Evolutionary conservation across 441 rosid species (phyloP).

Genomic region (Arabidopsis lyrata): DNA sequence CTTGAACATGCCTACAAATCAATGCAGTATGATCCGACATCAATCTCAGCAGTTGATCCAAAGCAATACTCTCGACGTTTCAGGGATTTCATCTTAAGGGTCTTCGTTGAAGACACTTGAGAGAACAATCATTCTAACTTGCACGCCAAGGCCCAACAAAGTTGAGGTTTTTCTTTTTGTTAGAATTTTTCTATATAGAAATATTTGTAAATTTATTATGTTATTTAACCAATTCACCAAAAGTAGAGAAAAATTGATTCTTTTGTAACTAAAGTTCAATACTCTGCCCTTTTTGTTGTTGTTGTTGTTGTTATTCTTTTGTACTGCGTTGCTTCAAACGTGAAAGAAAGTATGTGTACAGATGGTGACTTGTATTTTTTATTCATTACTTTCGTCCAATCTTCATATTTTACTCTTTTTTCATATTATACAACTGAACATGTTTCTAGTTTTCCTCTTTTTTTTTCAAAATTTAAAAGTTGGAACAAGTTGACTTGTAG

Average conservation of each 20-base stretch:
- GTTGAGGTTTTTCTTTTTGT: slow-evolving; percentile 43
- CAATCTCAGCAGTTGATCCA: slow-evolving; percentile 98
- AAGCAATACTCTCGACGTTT: slow-evolving; percentile 92
- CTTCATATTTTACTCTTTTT: not conserved
- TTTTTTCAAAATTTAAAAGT: not conserved
- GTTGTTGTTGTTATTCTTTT: slow-evolving; percentile 11
- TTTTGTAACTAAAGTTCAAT: slow-evolving; percentile 40
- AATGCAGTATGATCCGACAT: slow-evolving; percentile 92
- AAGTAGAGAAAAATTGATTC: slow-evolving; percentile 33
- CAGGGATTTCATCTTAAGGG: slow-evolving; percentile 85
- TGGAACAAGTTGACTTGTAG: slow-evolving; percentile 27
- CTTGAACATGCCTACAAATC: slow-evolving; percentile 98
- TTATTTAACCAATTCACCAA: slow-evolving; percentile 37
- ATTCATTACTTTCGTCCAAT: slow-evolving; percentile 16
- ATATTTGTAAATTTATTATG: slow-evolving; percentile 42
- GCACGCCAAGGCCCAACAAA: slow-evolving; percentile 38
- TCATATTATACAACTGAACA: not conserved
- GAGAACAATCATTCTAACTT: slow-evolving; percentile 31
- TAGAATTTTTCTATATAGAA: slow-evolving; percentile 37
- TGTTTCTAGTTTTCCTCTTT: not conserved
- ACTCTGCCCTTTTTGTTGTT: slow-evolving; percentile 3
- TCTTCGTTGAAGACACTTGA: slow-evolving; percentile 78
- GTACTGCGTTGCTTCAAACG: slow-evolving; percentile 31
- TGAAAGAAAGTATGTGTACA: slow-evolving; percentile 40
- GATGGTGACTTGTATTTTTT: slow-evolving; percentile 35